Percentiles rank a stretch among this genome's conserved stretches.
Conservation (phyloP, 2,329 filamentous ascomycete species). For the Colletotrichum liaoningense region DNA sequence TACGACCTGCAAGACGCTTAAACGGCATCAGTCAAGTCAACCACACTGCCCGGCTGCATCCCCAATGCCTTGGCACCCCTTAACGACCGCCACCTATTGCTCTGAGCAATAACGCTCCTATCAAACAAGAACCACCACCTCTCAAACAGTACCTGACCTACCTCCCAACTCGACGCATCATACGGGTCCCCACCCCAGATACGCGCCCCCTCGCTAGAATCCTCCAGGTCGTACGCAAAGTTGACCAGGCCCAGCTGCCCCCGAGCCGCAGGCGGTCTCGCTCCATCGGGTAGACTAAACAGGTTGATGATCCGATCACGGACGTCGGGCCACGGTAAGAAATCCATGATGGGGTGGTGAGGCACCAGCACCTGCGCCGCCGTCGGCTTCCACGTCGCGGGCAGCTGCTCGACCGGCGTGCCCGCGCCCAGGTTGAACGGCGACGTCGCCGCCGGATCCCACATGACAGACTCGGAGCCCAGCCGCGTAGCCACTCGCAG, state of each 20-base stretch:
- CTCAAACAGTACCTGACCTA: constrained; percentile 68
- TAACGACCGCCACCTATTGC: constrained; percentile 61
- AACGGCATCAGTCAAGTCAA: constrained; percentile 14
- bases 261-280: constrained; percentile 59
- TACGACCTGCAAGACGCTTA: background rate
- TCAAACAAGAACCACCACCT: constrained; percentile 73
- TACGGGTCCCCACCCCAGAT: constrained; percentile 63
- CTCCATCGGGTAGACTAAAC: constrained; percentile 58
- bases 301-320: constrained; percentile 65
- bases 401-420: constrained; percentile 52
- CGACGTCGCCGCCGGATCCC: constrained; percentile 58
- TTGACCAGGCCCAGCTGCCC: constrained; percentile 60
- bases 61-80: constrained; percentile 52
- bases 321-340: constrained; percentile 67
- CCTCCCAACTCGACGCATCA: constrained; percentile 63
- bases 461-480: constrained; percentile 53
- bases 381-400: constrained; percentile 62
- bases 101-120: constrained; percentile 60
- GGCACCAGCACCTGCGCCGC: constrained; percentile 58
- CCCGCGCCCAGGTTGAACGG: constrained; percentile 53
- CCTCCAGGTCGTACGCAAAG: constrained; percentile 68
- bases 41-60: constrained; percentile 11
- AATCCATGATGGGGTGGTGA: constrained; percentile 68
- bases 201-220: constrained; percentile 61
- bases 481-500: constrained; percentile 60